A percentile compares a stretch with the other conserved stretches of the same genome.
These are phyloP conservation scores for Cercospora citrullina DNA, from an alignment of 2,329 filamentous ascomycete genomes.

Conservation along the genomic window DNA sequence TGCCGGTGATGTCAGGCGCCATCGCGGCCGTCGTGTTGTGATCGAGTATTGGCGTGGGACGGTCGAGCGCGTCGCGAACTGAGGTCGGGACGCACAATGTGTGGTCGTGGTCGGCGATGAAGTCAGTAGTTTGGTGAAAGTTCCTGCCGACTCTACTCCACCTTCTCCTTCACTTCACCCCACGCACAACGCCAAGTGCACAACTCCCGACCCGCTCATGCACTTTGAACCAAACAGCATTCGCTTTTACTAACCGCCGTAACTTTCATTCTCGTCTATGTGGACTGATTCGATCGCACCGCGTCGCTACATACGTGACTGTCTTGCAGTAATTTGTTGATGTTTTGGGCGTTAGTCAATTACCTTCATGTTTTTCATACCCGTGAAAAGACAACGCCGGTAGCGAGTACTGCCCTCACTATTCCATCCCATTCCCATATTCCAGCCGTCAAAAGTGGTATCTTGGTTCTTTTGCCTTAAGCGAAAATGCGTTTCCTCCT, in stretches of 20 bases:
- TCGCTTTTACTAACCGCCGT: slow-evolving; percentile 5
- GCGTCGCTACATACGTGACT: slow-evolving; percentile 11
- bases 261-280: slow-evolving; percentile 11
- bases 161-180: background rate
- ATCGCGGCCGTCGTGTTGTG: background rate
- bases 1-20: background rate
- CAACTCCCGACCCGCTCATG: background rate
- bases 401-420: background rate
- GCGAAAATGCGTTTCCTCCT: background rate
- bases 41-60: background rate
- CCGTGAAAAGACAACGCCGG: slow-evolving; percentile 9
- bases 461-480: slow-evolving; percentile 10
- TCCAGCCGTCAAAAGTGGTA: slow-evolving; percentile 17
- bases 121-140: background rate
- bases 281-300: slow-evolving; percentile 4
- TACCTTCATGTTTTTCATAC: slow-evolving; percentile 12
- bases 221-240: background rate
- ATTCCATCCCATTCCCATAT: slow-evolving; percentile 1
- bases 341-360: slow-evolving; percentile 14
- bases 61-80: background rate
- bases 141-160: background rate
- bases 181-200: background rate
- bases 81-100: background rate
- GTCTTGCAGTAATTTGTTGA: slow-evolving; percentile 7
- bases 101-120: background rate